phyloP scores from a whole-genome alignment of 148 eudicot genomes.

The Polygonum aviculare region DNA sequence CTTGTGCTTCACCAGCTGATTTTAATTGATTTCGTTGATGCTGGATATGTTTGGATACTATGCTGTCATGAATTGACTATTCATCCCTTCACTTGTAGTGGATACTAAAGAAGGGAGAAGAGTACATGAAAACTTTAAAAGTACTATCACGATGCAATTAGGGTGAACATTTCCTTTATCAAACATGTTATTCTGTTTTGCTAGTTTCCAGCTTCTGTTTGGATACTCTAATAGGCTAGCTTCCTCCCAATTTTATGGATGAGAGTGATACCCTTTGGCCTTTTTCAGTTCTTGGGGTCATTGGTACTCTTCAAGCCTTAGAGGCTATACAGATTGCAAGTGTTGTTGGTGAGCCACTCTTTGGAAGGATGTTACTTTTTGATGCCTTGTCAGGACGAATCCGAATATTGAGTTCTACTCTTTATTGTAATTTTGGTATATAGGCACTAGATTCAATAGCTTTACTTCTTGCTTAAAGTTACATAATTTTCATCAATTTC shows the following conservation, averaged over 20 bases:
- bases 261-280: neutral
- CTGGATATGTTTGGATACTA: neutral
- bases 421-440: neutral
- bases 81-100: neutral
- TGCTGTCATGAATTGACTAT: neutral
- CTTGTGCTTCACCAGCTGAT: neutral
- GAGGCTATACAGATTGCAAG: slow-evolving; percentile 92
- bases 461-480: neutral
- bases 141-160: neutral
- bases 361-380: slow-evolving; percentile 88
- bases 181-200: neutral
- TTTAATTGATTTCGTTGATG: neutral
- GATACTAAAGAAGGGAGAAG: neutral
- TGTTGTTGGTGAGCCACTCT: slow-evolving; percentile 80
- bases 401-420: slow-evolving; percentile 54
- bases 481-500: neutral
- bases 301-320: slow-evolving; percentile 94
- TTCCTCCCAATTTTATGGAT: neutral
- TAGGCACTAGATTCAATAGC: neutral
- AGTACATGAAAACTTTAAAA: neutral
- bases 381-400: slow-evolving; percentile 89
- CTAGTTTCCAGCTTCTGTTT: neutral
- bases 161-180: neutral
- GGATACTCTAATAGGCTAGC: neutral
- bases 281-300: slow-evolving; percentile 83